phyloP scores from a whole-genome alignment of 2,329 filamentous ascomycete genomes.

The Trichoderma harzianum region DNA sequence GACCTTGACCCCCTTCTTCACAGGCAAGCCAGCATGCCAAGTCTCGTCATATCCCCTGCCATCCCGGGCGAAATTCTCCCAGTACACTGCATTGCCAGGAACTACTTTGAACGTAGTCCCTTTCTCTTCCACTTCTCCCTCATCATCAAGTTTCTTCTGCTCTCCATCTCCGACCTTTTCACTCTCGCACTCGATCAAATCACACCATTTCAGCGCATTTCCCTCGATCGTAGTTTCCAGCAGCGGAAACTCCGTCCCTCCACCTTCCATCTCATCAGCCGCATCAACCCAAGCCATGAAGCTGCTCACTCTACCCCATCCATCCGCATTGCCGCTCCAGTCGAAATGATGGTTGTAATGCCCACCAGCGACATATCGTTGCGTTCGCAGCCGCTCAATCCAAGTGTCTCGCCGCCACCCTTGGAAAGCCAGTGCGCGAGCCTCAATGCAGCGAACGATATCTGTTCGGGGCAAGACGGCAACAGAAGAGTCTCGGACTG shows the following conservation, averaged over 20 bases:
- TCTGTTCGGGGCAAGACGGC: slow-evolving; percentile 48
- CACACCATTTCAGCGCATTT: slow-evolving; percentile 42
- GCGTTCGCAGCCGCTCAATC: slow-evolving; percentile 51
- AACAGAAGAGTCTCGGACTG: slow-evolving; percentile 51
- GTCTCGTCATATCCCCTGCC: slow-evolving; percentile 51
- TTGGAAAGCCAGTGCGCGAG: slow-evolving; percentile 45
- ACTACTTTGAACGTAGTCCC: slow-evolving; percentile 47
- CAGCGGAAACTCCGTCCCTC: slow-evolving; percentile 50
- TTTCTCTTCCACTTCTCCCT: slow-evolving; percentile 11
- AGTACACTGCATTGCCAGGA: slow-evolving; percentile 54
- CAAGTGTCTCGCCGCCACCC: slow-evolving; percentile 53
- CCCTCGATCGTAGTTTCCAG: slow-evolving; percentile 30
- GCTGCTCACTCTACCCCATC: slow-evolving; percentile 51
- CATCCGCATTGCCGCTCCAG: slow-evolving; percentile 43
- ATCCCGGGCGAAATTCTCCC: slow-evolving; percentile 55
- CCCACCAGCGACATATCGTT: slow-evolving; percentile 45
- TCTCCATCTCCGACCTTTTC: neutral
- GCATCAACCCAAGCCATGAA: slow-evolving; percentile 52
- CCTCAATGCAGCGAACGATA: slow-evolving; percentile 45
- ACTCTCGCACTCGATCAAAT: slow-evolving; percentile 45
- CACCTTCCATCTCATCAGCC: slow-evolving; percentile 39
- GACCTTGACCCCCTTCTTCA: slow-evolving; percentile 49
- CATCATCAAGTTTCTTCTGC: slow-evolving; percentile 14
- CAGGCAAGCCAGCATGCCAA: slow-evolving; percentile 54
- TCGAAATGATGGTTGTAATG: slow-evolving; percentile 56